Conservation (phyloP, 352 stramenopile species). For the Elongisporangium undulatum region DNA sequence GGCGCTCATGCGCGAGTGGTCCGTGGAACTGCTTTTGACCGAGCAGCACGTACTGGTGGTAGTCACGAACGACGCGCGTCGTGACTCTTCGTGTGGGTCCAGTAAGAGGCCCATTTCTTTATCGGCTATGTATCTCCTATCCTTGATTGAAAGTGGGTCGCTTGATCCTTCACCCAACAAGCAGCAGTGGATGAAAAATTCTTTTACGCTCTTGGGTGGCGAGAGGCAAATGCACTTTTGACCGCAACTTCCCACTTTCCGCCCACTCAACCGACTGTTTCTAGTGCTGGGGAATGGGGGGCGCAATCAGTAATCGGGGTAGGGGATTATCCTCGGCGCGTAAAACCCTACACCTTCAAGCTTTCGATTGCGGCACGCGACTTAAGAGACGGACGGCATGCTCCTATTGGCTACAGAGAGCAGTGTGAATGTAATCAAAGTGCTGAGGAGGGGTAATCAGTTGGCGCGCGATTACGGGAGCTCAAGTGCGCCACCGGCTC, state of each 20-base stretch:
- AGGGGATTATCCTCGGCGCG: background rate
- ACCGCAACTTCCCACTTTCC: background rate
- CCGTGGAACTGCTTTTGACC: slow-evolving; percentile 15
- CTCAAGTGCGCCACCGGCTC: background rate
- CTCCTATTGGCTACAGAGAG: background rate
- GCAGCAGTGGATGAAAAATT: background rate
- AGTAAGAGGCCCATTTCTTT: background rate
- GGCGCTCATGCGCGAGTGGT: slow-evolving; percentile 9
- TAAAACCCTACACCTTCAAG: background rate
- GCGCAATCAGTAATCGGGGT: background rate
- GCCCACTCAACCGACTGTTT: background rate
- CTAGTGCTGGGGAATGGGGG: background rate
- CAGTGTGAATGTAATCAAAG: background rate
- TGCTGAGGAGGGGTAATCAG: background rate
- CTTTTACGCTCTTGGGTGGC: background rate
- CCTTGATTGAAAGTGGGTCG: background rate
- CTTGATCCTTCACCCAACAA: background rate
- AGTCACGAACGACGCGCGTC: slow-evolving; percentile 42
- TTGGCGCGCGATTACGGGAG: background rate
- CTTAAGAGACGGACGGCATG: background rate
- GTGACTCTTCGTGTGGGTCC: background rate
- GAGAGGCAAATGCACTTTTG: background rate
- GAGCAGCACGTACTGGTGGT: slow-evolving; percentile 42
- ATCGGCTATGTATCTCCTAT: background rate
- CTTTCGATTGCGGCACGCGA: background rate